phyloP scores from a whole-genome alignment of 1,139 yeast species.

The Neolecta irregularis region DNA sequence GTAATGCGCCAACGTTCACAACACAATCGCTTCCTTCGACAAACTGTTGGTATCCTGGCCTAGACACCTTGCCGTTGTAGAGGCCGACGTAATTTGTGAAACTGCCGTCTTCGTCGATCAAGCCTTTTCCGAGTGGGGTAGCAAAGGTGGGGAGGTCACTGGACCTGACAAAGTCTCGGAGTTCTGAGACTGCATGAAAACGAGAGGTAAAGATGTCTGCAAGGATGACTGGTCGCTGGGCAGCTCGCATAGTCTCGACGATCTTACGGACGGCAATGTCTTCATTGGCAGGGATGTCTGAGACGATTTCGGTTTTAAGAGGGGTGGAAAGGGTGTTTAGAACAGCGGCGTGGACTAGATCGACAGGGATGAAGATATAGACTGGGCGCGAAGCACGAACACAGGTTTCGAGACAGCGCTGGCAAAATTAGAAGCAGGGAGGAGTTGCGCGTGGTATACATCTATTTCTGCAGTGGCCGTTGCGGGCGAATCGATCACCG shows the following conservation, averaged over 20 bases:
- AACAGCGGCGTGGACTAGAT: constrained; percentile 33
- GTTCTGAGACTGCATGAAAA: constrained; percentile 30
- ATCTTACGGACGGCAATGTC: constrained; percentile 33
- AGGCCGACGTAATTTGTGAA: constrained; percentile 47
- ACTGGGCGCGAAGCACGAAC: constrained; percentile 57
- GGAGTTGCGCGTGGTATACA: too few relatives aligned
- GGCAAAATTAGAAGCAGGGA: too few relatives aligned
- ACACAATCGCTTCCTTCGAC: constrained; percentile 26
- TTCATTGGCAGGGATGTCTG: constrained; percentile 18
- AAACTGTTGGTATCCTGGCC: constrained; percentile 29
- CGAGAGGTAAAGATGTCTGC: constrained; percentile 54
- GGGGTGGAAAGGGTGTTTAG: constrained; percentile 13
- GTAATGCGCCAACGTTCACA: constrained; percentile 29
- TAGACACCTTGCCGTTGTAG: constrained; percentile 40
- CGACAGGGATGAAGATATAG: constrained; percentile 53
- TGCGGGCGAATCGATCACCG: constrained; percentile 38
- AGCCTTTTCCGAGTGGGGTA: constrained; percentile 38
- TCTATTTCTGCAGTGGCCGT: too few relatives aligned
- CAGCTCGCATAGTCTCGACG: constrained; percentile 34
- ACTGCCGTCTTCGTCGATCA: constrained; percentile 44
- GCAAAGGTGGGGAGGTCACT: constrained; percentile 34
- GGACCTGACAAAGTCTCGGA: constrained; percentile 34
- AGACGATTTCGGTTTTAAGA: constrained; percentile 2
- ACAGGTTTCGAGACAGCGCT: constrained; percentile 41
- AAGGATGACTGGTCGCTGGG: constrained; percentile 45